Conservation (phyloP, 139 green algal genomes). For the Pseudopediastrum boryanum region DNA sequence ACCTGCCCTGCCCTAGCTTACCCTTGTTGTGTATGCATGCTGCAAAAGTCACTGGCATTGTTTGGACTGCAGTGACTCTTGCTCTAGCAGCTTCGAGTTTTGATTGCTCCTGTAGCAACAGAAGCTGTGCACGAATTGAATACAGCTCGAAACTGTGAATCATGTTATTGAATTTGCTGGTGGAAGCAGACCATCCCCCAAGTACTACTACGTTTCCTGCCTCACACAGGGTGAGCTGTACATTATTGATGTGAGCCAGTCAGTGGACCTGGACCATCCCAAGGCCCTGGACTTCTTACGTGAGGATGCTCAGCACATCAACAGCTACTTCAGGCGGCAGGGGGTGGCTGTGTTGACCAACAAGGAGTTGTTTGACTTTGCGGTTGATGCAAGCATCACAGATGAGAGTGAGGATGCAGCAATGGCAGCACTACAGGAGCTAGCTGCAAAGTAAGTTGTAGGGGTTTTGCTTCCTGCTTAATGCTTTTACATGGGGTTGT, state of each 20-base stretch:
- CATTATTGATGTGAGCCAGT: slow-evolving; percentile 95
- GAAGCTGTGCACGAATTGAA: too few species aligned
- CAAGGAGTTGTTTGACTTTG: slow-evolving; percentile 97
- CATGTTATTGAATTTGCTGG: background rate
- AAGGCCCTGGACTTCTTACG: slow-evolving; percentile 96
- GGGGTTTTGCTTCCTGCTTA: too few species aligned
- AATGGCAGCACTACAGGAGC: slow-evolving; percentile 78
- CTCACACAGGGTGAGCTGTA: slow-evolving; percentile 51
- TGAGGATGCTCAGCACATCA: slow-evolving; percentile 93
- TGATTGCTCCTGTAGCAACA: background rate
- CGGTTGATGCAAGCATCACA: slow-evolving; percentile 88
- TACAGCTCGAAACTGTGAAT: background rate
- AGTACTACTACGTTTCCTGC: background rate
- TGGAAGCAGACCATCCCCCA: background rate
- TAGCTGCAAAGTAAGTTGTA: slow-evolving; percentile 63
- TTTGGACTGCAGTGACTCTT: too few species aligned
- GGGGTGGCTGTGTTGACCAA: slow-evolving; percentile 83
- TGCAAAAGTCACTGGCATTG: too few species aligned
- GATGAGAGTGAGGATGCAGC: slow-evolving; percentile 79
- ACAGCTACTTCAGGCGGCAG: slow-evolving; percentile 87
- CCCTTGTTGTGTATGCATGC: too few species aligned
- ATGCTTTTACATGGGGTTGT: too few species aligned
- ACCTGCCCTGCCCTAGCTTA: too few species aligned
- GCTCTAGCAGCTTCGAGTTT: too few species aligned
- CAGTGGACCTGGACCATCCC: slow-evolving; percentile 98